Conservation (phyloP, 805 yeast genomes). For the Pichia nakasei region DNA sequence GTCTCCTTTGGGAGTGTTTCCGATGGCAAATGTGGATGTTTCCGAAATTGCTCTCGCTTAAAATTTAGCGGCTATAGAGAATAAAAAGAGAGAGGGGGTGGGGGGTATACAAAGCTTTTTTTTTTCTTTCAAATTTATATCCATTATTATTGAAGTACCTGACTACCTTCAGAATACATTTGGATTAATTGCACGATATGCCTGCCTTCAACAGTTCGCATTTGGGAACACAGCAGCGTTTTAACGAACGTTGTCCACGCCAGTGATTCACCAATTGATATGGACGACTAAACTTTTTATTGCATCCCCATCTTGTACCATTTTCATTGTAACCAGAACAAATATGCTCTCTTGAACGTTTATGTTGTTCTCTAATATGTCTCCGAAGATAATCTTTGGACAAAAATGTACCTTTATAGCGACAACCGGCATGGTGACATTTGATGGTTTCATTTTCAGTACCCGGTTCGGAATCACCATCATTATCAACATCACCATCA, state of each 20-base stretch:
- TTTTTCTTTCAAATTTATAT: no score
- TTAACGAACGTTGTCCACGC: slow-evolving; percentile 25
- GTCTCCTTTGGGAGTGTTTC: no score
- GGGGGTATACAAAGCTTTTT: no score
- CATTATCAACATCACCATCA: background rate
- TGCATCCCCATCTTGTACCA: slow-evolving; percentile 25
- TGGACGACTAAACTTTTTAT: slow-evolving; percentile 25
- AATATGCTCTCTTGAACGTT: slow-evolving; percentile 18
- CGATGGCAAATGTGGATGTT: no score
- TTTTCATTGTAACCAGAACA: slow-evolving; percentile 18
- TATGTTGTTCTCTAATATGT: slow-evolving; percentile 26
- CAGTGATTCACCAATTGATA: slow-evolving; percentile 28
- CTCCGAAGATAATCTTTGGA: slow-evolving; percentile 24
- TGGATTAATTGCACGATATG: no score
- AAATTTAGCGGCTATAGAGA: no score
- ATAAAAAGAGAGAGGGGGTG: no score
- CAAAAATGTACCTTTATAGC: slow-evolving; percentile 24
- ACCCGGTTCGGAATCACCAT: background rate
- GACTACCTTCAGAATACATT: no score
- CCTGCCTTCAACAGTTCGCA: slow-evolving; percentile 8
- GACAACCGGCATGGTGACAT: slow-evolving; percentile 18
- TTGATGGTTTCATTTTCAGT: slow-evolving; percentile 7
- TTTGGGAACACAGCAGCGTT: slow-evolving; percentile 23
- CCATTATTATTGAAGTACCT: no score
- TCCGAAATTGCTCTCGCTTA: no score